Evolutionary conservation across 352 stramenopile species (phyloP).

Genomic region (Phytophthora hybrid): DNA sequence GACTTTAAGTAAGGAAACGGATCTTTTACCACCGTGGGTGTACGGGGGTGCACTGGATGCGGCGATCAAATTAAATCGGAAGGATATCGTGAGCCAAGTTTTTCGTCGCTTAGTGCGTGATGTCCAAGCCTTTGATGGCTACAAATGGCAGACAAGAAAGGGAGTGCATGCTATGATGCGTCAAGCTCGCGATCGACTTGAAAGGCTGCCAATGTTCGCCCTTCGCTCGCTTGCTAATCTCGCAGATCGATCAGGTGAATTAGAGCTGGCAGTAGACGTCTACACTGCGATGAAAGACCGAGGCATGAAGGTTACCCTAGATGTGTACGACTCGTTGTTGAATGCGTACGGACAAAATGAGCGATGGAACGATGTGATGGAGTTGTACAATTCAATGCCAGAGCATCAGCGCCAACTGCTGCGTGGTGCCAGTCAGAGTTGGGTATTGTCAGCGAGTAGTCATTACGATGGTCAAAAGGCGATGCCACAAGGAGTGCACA

Average conservation of each 20-base stretch:
- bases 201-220: neutral
- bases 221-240: constrained; percentile 10
- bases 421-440: neutral
- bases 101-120: constrained; percentile 2
- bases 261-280: neutral
- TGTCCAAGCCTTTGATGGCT: neutral
- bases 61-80: constrained; percentile 1
- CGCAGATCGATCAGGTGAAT: constrained; percentile 6
- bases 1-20: neutral
- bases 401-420: neutral
- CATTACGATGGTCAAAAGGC: neutral
- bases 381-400: constrained; percentile 16
- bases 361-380: constrained; percentile 9
- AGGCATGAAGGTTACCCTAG: constrained; percentile 4
- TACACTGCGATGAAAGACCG: constrained; percentile 12
- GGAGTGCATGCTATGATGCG: neutral
- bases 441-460: constrained; percentile 1
- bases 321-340: constrained; percentile 8
- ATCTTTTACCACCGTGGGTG: neutral
- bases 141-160: neutral
- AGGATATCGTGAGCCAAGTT: neutral
- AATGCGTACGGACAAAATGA: neutral
- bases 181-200: neutral
- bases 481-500: neutral
- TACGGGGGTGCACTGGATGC: constrained; percentile 8